Percentiles rank a stretch among this genome's conserved stretches.
Conservation (phyloP, 805 yeast species). For the Huiozyma sinensis region DNA sequence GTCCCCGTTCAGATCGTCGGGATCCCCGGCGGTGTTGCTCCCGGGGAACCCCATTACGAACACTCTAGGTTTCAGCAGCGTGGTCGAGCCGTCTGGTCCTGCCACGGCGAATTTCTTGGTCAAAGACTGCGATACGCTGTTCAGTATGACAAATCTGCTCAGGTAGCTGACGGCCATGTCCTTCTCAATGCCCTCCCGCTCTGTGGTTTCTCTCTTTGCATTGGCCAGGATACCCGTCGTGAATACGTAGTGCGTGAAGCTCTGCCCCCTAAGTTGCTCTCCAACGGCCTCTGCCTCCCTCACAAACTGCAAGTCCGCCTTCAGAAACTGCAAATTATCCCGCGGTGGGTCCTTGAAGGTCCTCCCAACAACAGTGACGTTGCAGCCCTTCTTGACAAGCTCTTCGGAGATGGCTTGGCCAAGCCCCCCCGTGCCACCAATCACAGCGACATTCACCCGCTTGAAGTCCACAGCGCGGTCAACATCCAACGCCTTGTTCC, state of each 20-base stretch:
- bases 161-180: conserved; percentile 32
- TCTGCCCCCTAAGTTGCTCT: conserved; percentile 11
- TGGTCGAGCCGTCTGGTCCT: not conserved
- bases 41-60: conserved; percentile 35
- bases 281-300: conserved; percentile 13
- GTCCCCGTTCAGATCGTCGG: conserved; percentile 30
- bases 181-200: conserved; percentile 29
- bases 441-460: conserved; percentile 16
- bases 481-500: too few species aligned
- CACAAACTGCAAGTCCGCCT: conserved; percentile 29
- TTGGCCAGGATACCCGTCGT: conserved; percentile 34
- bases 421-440: conserved; percentile 35
- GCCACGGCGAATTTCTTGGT: not conserved
- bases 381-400: conserved; percentile 22
- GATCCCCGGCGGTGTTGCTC: conserved; percentile 22
- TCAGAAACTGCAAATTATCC: conserved; percentile 21
- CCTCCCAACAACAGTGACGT: conserved; percentile 30
- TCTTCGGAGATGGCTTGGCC: conserved; percentile 28
- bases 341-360: conserved; percentile 25
- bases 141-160: conserved; percentile 28
- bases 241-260: conserved; percentile 26
- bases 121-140: conserved; percentile 20
- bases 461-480: conserved; percentile 1
- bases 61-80: conserved; percentile 21
- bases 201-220: conserved; percentile 23